Evolutionary conservation across 805 yeast genomes (phyloP).

Genomic region (Saturnispora halmiae): DNA sequence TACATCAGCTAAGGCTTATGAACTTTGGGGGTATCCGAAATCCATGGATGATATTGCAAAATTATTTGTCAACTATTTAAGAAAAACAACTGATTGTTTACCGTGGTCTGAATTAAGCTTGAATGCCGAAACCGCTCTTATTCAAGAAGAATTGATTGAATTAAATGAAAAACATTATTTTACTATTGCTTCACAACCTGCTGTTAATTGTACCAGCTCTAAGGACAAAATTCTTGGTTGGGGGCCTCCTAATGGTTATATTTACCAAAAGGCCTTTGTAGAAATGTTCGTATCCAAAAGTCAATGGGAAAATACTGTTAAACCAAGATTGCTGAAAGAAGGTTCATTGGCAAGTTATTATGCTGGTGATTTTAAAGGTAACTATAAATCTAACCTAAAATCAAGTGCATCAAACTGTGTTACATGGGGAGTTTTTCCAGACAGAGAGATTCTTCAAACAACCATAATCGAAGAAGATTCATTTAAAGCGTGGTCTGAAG

Average conservation of each 20-base stretch:
- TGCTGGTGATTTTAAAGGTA: constrained; percentile 53
- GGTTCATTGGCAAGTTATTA: constrained; percentile 58
- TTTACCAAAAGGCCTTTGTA: constrained; percentile 92
- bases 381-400: constrained; percentile 52
- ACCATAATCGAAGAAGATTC: constrained; percentile 90
- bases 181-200: constrained; percentile 94
- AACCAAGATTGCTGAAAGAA: constrained; percentile 40
- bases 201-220: constrained; percentile 69
- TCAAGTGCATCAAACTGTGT: constrained; percentile 63
- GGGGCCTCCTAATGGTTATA: constrained; percentile 88
- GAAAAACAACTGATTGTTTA: constrained; percentile 62
- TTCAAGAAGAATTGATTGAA: constrained; percentile 82
- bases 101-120: constrained; percentile 92
- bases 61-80: constrained; percentile 63
- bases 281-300: constrained; percentile 71
- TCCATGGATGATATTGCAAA: constrained; percentile 49
- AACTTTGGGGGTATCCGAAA: constrained; percentile 75
- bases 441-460: constrained; percentile 81
- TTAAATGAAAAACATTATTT: constrained; percentile 68
- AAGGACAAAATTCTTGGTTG: constrained; percentile 90
- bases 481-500: constrained; percentile 93
- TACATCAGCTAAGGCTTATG: constrained; percentile 53
- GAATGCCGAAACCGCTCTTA: constrained; percentile 82
- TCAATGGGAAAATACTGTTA: constrained; percentile 53
- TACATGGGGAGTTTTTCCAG: constrained; percentile 97